These are phyloP conservation scores for Stramenopiles sp. DNA, from an alignment of 352 stramenopile species.

Conservation along the genomic window DNA sequence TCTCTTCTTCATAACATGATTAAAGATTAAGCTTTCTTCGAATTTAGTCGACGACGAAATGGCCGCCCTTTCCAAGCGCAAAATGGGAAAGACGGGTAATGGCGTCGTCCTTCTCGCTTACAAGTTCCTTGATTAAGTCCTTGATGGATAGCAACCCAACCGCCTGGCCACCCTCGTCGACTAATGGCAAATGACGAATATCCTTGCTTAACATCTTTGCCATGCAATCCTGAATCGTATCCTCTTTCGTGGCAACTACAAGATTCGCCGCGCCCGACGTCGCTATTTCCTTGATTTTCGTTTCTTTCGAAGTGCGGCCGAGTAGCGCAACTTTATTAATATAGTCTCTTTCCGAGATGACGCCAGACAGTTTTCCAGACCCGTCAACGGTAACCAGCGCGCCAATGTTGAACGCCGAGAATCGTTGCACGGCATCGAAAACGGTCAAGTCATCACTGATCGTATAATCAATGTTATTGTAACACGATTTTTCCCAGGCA, in stretches of 20 bases:
- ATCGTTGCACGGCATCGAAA: slow-evolving; percentile 78
- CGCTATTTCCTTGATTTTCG: slow-evolving; percentile 72
- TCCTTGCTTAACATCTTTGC: slow-evolving; percentile 83
- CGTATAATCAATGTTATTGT: slow-evolving; percentile 78
- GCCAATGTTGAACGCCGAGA: slow-evolving; percentile 75
- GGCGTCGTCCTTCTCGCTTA: slow-evolving; percentile 41
- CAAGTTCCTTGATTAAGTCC: slow-evolving; percentile 80
- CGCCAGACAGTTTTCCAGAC: slow-evolving; percentile 59
- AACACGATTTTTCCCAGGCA: slow-evolving; percentile 76
- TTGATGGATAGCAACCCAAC: no score
- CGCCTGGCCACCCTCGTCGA: slow-evolving; percentile 64
- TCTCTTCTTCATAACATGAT: no score
- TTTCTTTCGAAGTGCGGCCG: slow-evolving; percentile 53
- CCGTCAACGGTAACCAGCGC: slow-evolving; percentile 64
- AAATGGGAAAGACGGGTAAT: slow-evolving; percentile 30
- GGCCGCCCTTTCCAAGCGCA: slow-evolving; percentile 42
- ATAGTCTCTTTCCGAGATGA: slow-evolving; percentile 83
- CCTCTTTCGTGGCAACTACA: slow-evolving; percentile 51
- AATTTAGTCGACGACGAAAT: slow-evolving; percentile 56
- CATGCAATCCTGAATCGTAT: slow-evolving; percentile 72
- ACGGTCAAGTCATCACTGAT: slow-evolving; percentile 72
- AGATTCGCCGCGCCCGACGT: slow-evolving; percentile 70
- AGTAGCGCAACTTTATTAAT: slow-evolving; percentile 83
- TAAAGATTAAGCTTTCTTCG: no score
- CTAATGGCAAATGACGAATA: slow-evolving; percentile 76